Evolutionary conservation across 148 eudicot genomes (phyloP), one percentile per base, ranked within the genome.

Genomic region (Salicornia ramosissima): DNA sequence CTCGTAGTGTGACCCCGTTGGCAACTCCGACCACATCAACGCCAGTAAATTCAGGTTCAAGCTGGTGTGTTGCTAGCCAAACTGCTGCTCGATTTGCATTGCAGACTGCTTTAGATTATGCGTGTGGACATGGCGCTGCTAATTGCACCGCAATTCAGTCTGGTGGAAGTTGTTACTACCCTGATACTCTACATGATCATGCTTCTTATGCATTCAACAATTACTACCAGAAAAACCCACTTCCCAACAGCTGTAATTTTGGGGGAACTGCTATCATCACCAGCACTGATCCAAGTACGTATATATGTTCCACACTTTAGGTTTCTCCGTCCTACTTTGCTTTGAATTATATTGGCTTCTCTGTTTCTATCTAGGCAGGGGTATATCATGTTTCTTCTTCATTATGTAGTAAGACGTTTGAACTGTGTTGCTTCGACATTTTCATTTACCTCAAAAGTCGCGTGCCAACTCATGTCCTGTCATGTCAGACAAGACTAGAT

Each of bases 261-360:
- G 88, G 82, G 28, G 95, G 95, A 15, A 78, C 87, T 62, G 95
- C 80, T 53, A 64, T 88, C 24, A 77, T 87, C 55, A 94, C 97
- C 19, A 90, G 79, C 83, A 94, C 98, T 59, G 79, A 94, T 70
- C 98, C 98, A 80, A 94, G 98, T 94, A n/a, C n/a, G n/a, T n/a
- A n/a, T n/a, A n/a, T n/a, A 88, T 84, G 88, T 73, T 57, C 15
- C 40, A 43, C n/a, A 22, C 21, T 71, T 30, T 8, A 43, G 4
- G 16, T 46, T 54, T 45, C 5, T 3, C 5, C 64, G 16, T 49
- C 1, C 28, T 29, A 7, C 19, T 33, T 24, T 49, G 40, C 40
- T 8, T 36, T 36, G 4, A 3, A 4, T 36, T 36, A 36, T 36
- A 36, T 36, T 36, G 5, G n/a, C 16, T 56, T 47, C 1, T 49